These are phyloP conservation scores for Inosperma sp. DNA, from an alignment of 768 basidiomycete species.

Conservation along the genomic window DNA sequence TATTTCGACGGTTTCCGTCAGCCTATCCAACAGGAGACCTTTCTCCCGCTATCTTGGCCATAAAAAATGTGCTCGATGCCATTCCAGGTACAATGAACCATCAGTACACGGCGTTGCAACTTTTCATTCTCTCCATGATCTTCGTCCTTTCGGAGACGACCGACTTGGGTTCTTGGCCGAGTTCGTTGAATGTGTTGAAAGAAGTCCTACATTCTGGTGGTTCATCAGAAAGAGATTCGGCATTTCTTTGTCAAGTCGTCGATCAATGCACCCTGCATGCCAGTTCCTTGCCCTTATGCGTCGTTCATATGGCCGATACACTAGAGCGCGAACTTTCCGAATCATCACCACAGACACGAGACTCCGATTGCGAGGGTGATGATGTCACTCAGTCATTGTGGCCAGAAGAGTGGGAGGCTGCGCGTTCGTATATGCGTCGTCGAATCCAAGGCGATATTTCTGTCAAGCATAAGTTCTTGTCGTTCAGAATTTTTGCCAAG, in stretches of 20 bases:
- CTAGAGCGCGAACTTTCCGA: background rate
- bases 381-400: background rate
- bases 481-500: background rate
- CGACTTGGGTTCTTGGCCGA: background rate
- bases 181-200: background rate
- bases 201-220: background rate
- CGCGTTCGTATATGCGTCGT: background rate
- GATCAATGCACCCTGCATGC: background rate
- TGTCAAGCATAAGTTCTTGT: too few relatives aligned
- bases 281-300: background rate
- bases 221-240: background rate
- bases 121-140: conserved; percentile 4
- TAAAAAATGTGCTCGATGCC: background rate
- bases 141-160: background rate
- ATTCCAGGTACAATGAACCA: background rate
- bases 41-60: background rate
- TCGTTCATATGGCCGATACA: background rate
- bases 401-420: conserved; percentile 1
- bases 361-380: background rate
- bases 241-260: background rate
- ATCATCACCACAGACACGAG: background rate
- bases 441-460: background rate
- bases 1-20: too few relatives aligned
- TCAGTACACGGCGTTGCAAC: conserved; percentile 4
- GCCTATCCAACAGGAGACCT: background rate